These are phyloP conservation scores for Rhizopogon sp. DNA, from an alignment of 768 basidiomycete genomes.

Conservation along the genomic window DNA sequence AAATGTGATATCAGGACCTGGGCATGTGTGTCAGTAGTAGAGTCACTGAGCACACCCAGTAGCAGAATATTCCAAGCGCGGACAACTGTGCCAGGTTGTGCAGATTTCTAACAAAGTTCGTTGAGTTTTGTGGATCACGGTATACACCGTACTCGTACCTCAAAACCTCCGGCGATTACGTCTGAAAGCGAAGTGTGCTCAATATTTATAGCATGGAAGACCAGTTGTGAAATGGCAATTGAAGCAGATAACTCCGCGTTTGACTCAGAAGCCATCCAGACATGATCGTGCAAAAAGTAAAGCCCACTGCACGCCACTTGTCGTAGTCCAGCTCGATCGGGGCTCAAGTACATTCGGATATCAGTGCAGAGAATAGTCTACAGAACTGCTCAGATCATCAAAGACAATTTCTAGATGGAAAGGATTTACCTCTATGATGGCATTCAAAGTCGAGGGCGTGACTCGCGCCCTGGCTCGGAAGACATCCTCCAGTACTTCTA, in stretches of 20 bases:
- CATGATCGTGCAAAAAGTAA: constrained; percentile 47
- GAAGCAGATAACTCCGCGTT: constrained; percentile 51
- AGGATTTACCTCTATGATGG: constrained; percentile 49
- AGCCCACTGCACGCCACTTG: constrained; percentile 45
- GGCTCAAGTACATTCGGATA: constrained; percentile 20
- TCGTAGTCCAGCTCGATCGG: constrained; percentile 20
- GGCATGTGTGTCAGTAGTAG: constrained; percentile 9
- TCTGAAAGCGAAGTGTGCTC: constrained; percentile 38
- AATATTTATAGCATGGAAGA: constrained; percentile 43
- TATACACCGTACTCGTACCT: constrained; percentile 27
- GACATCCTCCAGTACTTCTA: constrained; percentile 50
- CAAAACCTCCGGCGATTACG: constrained; percentile 26
- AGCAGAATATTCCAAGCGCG: constrained; percentile 65
- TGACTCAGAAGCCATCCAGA: constrained; percentile 39
- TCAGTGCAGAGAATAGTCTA: constrained; percentile 28
- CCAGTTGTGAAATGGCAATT: constrained; percentile 45
- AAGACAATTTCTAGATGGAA: background rate
- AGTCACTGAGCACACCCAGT: constrained; percentile 46
- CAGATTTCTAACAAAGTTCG: constrained; percentile 26
- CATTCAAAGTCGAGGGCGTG: constrained; percentile 40
- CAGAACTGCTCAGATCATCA: constrained; percentile 3
- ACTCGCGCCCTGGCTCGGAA: constrained; percentile 50
- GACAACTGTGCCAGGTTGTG: constrained; percentile 33
- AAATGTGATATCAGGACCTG: constrained; percentile 48
- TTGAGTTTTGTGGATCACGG: background rate